phyloP scores from a whole-genome alignment of 192 early-diverging fungal species.

The Gaertneriomyces semiglobifer region DNA sequence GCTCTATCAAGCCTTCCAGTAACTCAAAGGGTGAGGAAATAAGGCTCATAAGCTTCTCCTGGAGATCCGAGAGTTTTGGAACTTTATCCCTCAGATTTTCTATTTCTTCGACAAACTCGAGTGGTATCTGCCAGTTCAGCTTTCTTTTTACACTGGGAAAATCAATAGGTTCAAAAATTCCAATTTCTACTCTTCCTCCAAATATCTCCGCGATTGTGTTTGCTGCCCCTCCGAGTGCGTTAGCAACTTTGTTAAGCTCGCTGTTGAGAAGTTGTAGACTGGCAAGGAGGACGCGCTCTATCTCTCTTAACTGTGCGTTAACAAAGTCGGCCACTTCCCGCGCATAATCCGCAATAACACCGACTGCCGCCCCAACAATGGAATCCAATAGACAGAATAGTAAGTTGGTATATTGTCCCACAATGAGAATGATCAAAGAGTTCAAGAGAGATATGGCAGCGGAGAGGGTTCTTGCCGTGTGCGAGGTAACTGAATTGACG shows the following conservation, averaged over 20 bases:
- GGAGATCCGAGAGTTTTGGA: slow-evolving; percentile 9
- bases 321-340: slow-evolving; percentile 19
- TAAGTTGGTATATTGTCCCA: slow-evolving; percentile 17
- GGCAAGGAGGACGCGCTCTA: slow-evolving; percentile 6
- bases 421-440: slow-evolving; percentile 15
- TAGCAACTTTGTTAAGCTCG: slow-evolving; percentile 7
- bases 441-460: slow-evolving; percentile 20
- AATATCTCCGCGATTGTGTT: slow-evolving; percentile 14
- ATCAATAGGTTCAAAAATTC: slow-evolving; percentile 11
- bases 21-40: slow-evolving; percentile 23
- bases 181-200: slow-evolving; percentile 10
- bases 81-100: slow-evolving; percentile 6
- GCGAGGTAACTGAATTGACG: slow-evolving; percentile 11
- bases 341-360: slow-evolving; percentile 14
- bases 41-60: slow-evolving; percentile 5
- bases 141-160: slow-evolving; percentile 16
- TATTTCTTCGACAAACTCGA: slow-evolving; percentile 15
- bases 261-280: slow-evolving; percentile 19
- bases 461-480: slow-evolving; percentile 12
- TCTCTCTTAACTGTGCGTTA: slow-evolving; percentile 20
- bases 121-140: slow-evolving; percentile 24
- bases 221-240: slow-evolving; percentile 4
- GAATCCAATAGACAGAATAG: slow-evolving; percentile 25
- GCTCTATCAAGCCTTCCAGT: slow-evolving; percentile 22
- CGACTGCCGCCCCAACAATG: slow-evolving; percentile 18